Conservation (phyloP, 306 rosid species). For the Pyrus bretschneideri region DNA sequence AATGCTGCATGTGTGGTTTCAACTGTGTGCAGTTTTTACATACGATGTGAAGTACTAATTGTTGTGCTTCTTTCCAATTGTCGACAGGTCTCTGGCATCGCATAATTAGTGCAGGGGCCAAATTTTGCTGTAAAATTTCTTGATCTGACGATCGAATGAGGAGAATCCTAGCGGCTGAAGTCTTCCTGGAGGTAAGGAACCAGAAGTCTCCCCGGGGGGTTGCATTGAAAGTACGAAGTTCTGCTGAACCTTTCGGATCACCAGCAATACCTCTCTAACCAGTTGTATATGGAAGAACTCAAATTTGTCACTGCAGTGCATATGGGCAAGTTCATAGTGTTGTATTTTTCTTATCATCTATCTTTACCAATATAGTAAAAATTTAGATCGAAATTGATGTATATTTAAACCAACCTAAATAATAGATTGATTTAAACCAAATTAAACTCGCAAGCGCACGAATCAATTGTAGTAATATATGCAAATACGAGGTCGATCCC, state of each 20-base stretch:
- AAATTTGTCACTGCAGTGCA: not conserved
- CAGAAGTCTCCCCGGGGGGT: not conserved
- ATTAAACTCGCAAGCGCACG: no score
- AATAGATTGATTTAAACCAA: no score
- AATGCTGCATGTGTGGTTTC: not conserved
- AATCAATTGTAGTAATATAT: no score
- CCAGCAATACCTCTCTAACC: not conserved
- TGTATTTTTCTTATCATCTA: not conserved
- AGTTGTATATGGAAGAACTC: not conserved
- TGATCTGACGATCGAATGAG: not conserved
- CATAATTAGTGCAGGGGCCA: constrained; percentile 3
- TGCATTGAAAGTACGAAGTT: not conserved
- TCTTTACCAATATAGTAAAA: not conserved
- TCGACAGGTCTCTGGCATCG: not conserved
- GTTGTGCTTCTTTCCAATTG: not conserved
- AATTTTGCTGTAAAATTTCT: constrained; percentile 5
- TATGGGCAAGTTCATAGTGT: not conserved
- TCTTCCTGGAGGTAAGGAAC: not conserved
- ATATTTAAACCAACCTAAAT: no score
- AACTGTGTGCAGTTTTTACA: not conserved
- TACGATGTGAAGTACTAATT: not conserved
- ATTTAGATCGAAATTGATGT: not conserved
- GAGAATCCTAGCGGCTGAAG: not conserved
- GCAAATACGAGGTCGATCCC: no score
- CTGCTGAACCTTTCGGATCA: not conserved